phyloP scores from a whole-genome alignment of 2,329 filamentous ascomycete species.

The Xenoacremonium recifei region DNA sequence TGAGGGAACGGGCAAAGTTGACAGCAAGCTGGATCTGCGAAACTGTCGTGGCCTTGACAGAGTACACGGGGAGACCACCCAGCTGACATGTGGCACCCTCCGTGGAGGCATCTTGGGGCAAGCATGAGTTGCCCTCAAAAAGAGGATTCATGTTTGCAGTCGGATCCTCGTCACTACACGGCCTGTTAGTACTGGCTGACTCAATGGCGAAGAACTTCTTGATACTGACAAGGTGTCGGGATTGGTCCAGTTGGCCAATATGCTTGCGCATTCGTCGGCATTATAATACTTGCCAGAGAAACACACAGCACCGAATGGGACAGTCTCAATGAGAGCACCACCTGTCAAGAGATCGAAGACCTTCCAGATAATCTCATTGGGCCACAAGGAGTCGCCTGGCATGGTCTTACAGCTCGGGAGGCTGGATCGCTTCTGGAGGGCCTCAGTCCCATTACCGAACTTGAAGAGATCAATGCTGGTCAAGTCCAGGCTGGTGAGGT shows the following conservation, averaged over 20 bases:
- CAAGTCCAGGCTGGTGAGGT: constrained; percentile 25
- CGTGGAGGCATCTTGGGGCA: constrained; percentile 23
- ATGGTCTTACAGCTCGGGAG: constrained; percentile 28
- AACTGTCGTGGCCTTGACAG: constrained; percentile 38
- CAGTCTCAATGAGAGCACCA: constrained; percentile 29
- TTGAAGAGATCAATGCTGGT: constrained; percentile 29
- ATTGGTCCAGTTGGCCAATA: constrained; percentile 26
- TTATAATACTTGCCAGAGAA: constrained; percentile 28
- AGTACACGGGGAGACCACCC: constrained; percentile 41
- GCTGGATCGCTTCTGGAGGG: constrained; percentile 18
- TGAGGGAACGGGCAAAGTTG: constrained; percentile 43
- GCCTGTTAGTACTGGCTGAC: constrained; percentile 4
- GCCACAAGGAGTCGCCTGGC: constrained; percentile 30
- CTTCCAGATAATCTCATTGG: constrained; percentile 24
- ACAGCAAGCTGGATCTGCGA: constrained; percentile 44
- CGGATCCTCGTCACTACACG: constrained; percentile 32
- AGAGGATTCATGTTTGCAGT: constrained; percentile 39
- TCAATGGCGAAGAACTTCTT: neutral
- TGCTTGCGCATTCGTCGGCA: constrained; percentile 22
- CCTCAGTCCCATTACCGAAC: constrained; percentile 26
- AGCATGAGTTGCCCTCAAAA: constrained; percentile 36
- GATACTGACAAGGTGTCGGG: constrained; percentile 16
- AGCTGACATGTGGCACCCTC: constrained; percentile 30
- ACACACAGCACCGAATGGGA: constrained; percentile 30
- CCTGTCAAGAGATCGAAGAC: constrained; percentile 31